phyloP scores from a whole-genome alignment of 2,329 filamentous ascomycete genomes.

The Arthrobotrys musiformis region DNA sequence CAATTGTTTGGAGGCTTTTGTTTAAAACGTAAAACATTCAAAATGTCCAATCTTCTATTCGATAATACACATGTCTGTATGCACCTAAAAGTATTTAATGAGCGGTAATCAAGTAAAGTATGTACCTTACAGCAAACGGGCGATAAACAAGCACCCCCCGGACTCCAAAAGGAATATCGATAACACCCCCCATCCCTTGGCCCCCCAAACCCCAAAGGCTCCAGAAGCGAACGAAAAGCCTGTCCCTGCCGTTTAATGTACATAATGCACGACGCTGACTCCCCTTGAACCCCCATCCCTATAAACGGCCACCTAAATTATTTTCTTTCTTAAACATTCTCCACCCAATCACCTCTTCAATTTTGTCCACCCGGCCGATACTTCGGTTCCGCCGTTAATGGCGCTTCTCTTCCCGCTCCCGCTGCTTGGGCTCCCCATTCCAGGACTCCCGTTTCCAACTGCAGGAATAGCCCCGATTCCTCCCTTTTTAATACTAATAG shows the following conservation, averaged over 20 bases:
- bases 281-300: neutral
- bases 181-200: conserved; percentile 11
- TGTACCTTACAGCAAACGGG: neutral
- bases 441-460: conserved; percentile 49
- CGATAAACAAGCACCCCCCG: neutral
- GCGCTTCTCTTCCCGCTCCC: conserved; percentile 53
- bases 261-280: conserved; percentile 29
- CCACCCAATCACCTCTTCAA: conserved; percentile 32
- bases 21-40: conserved; percentile 28
- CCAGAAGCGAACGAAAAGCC: conserved; percentile 24
- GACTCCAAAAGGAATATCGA: conserved; percentile 11
- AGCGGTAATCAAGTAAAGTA: too few species aligned
- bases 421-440: conserved; percentile 39
- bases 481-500: conserved; percentile 43
- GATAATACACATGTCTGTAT: too few species aligned
- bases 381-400: conserved; percentile 42
- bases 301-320: neutral
- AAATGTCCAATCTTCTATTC: conserved; percentile 10
- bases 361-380: conserved; percentile 54
- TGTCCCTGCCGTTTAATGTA: conserved; percentile 41
- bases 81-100: too few species aligned
- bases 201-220: conserved; percentile 29
- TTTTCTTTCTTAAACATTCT: neutral
- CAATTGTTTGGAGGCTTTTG: too few species aligned
- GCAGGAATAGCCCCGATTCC: conserved; percentile 47